Base-by-base conservation (phyloP, 208 protist species). In the Strigomonas culicis region DNA sequence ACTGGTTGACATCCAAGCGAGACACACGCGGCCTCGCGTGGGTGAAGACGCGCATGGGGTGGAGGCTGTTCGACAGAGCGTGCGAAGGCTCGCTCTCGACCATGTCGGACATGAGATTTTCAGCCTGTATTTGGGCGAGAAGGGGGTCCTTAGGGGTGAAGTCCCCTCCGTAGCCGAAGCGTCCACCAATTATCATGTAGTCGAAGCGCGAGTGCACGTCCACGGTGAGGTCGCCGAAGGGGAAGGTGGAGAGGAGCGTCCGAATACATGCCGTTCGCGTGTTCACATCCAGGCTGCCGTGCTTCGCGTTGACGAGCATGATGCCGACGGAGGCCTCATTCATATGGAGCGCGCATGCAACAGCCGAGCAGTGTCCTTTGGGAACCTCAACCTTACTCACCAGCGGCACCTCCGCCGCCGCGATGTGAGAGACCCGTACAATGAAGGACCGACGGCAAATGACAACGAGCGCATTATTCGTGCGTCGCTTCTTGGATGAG, bases 201-300 rank as follows among this genome's bases (percentile, higher is more conserved):
- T 94, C 88, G 57, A 90, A 92, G 8, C 82, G 68, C n/a, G 69
- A 59, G 17, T 60, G 70, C 43, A 87, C 68, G 49, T 92, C 88
- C 50, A 92, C 64, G 28, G 53, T 62, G 1, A 39, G 30, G 68
- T 90, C 73, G 0, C 63, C 80, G 49, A 94, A 86, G 1, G 77
- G 72, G 30, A 90, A 80, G 47, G 60, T 72, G 17, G 77, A 71
- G 41, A 91, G 72, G 17, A 94, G 62, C 0, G 70, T 66, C 11
- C 80, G 77, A n/a, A 94, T 63, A 22, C 44, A 72, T 0, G 68
- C 69, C 1, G 80, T 75, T 1, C 80, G 74, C 2, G 39, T 53
- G n/a, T 70, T 62, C n/a, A 63, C 30, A 0, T 66, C 25, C 31
- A 71, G 79, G 0, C 32, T 47, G 47, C 56, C 63, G 13, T 53